phyloP scores from a whole-genome alignment of 164 flowering plant genomes.

The Tetrastigma voinierianum region DNA sequence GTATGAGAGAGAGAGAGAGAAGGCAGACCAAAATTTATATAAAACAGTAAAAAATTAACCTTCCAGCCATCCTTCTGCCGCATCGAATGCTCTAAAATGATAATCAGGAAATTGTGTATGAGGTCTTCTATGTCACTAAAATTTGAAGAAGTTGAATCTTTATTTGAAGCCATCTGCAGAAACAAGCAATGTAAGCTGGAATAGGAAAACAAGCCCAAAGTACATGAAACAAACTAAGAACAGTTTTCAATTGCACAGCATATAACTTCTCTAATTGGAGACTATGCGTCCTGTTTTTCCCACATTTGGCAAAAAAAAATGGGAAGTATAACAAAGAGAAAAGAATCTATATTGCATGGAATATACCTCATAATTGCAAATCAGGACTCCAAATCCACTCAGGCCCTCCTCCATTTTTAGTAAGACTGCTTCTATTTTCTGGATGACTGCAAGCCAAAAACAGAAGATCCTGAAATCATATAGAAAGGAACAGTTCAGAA shows the following conservation, averaged over 20 bases:
- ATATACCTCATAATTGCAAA: conserved; percentile 90
- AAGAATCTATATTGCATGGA: not conserved
- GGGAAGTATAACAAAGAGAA: not conserved
- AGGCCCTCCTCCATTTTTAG: conserved; percentile 95
- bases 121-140: conserved; percentile 84
- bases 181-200: conserved; percentile 10
- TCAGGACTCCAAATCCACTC: conserved; percentile 96
- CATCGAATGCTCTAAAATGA: conserved; percentile 97
- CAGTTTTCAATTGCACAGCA: no score
- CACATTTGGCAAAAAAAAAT: not conserved
- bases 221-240: no score
- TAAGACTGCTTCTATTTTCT: conserved; percentile 84
- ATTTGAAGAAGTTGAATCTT: conserved; percentile 43
- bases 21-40: not conserved
- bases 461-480: conserved; percentile 98
- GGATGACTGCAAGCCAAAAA: conserved; percentile 99
- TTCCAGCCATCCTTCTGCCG: conserved; percentile 99
- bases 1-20: no score
- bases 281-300: not conserved
- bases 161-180: conserved; percentile 56
- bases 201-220: not conserved
- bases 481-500: conserved; percentile 47
- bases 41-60: conserved; percentile 38
- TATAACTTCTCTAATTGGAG: not conserved
- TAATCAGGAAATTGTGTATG: conserved; percentile 81